Conservation (phyloP, 1,284 basidiomycete genomes). For the Tilletia setariae region DNA sequence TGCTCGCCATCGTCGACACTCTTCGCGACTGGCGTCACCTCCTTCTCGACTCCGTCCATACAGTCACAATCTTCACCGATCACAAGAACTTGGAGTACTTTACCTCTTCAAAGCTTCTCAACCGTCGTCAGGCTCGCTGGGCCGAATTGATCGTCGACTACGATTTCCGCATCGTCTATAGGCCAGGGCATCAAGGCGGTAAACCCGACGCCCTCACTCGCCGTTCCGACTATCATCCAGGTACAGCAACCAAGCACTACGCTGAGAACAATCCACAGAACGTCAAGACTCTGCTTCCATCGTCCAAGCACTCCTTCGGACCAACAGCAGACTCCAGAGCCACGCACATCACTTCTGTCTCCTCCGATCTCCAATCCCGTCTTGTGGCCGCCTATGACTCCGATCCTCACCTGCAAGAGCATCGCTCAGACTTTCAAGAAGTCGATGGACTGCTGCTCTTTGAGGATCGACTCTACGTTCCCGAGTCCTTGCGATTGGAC, state of each 20-base stretch:
- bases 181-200: not conserved
- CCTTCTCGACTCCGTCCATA: no score
- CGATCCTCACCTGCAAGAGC: constrained; percentile 10
- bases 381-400: not conserved
- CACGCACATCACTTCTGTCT: not conserved
- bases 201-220: constrained; percentile 6
- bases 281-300: constrained; percentile 7
- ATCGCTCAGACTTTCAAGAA: not conserved
- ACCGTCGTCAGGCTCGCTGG: no score
- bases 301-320: not conserved
- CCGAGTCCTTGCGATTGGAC: not conserved
- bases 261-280: no score
- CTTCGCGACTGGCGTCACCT: no score
- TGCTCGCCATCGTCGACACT: no score
- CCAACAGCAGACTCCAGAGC: no score
- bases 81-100: no score
- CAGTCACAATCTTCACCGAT: no score
- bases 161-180: constrained; percentile 2
- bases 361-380: not conserved
- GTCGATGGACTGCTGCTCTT: constrained; percentile 4
- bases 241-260: not conserved
- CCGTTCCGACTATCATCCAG: constrained; percentile 1
- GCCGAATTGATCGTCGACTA: not conserved
- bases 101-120: no score
- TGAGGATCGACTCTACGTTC: constrained; percentile 5